Evolutionary conservation across 305 asterid species (phyloP), one percentile per base, ranked within the genome.

Genomic region (Ilex paraguariensis): DNA sequence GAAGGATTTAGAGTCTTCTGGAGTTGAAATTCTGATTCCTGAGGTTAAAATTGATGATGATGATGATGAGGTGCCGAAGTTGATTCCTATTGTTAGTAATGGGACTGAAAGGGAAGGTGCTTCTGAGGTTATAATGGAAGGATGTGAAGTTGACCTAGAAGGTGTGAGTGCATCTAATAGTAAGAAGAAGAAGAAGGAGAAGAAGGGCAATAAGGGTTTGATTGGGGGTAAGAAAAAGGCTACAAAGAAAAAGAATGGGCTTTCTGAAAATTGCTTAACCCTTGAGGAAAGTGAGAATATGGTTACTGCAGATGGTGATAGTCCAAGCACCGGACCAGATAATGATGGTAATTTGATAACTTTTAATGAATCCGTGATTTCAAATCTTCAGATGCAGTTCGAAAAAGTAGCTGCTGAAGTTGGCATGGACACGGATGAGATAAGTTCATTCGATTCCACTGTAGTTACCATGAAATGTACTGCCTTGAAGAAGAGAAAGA

Each of bases 331-430:
- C 28, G 28, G 28, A 21, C 28, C 28, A 1, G 28, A 21, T 21
- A 21, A 21, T 61, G 79, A 78, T 58, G 83, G 65, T 40, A 56
- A 56, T 62, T 73, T 54, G 13, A 13, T 69, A 51, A 72, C 59
- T 40, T 59, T 86, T 73, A 68, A 61, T 62, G 96, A 87, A 64
- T 69, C 70, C 15, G 82, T 85, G 74, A 84, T 87, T 69, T 71
- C 87, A 61, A 93, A 87, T 82, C 95, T 93, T 74, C 99, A 84
- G 79, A 78, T 75, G 62, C 90, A 93, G 64, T 90, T 90, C 54
- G 99, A 90, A 81, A 87, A 75, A 68, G 92, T 90, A 62, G 96
- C 95, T 59, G 86, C 93, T 31, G 96, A 84, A 70, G 54, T 63
- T 61, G 82, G 67, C 70, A 73, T 79, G 4, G 71, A 71, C 69